phyloP scores from a whole-genome alignment of 495 filamentous ascomycete species.

The Daldinia vernicosa region DNA sequence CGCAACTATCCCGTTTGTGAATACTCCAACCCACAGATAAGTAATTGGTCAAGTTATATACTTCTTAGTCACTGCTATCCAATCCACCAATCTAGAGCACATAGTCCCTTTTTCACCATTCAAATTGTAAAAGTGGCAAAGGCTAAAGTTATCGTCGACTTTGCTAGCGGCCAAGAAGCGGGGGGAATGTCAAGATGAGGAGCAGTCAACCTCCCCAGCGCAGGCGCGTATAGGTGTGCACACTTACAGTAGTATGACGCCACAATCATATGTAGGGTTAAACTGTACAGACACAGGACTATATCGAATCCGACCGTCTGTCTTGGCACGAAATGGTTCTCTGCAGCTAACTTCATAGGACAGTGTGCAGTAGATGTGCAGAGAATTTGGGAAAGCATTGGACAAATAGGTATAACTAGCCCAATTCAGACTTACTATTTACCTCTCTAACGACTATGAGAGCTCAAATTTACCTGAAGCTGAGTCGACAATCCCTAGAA shows the following conservation, averaged over 20 bases:
- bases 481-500: not conserved
- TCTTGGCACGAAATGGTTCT: not conserved
- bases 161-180: constrained; percentile 21
- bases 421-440: not conserved
- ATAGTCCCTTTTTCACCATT: not conserved
- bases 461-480: not conserved
- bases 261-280: constrained; percentile 21
- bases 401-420: not conserved
- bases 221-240: not conserved
- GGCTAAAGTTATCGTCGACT: not conserved
- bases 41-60: not conserved
- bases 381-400: not conserved
- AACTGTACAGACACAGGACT: not conserved
- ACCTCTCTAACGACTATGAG: not conserved
- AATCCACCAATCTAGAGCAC: not conserved
- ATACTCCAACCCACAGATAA: not conserved
- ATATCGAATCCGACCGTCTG: not conserved
- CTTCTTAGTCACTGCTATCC: not conserved
- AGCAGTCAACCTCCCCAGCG: not conserved
- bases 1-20: not conserved
- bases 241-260: constrained; percentile 22
- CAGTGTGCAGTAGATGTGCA: not conserved
- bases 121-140: not conserved
- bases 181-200: constrained; percentile 4
- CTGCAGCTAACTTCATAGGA: not conserved